Base-by-base conservation (phyloP, 331 rosid species). In the Saraca asoca region DNA sequence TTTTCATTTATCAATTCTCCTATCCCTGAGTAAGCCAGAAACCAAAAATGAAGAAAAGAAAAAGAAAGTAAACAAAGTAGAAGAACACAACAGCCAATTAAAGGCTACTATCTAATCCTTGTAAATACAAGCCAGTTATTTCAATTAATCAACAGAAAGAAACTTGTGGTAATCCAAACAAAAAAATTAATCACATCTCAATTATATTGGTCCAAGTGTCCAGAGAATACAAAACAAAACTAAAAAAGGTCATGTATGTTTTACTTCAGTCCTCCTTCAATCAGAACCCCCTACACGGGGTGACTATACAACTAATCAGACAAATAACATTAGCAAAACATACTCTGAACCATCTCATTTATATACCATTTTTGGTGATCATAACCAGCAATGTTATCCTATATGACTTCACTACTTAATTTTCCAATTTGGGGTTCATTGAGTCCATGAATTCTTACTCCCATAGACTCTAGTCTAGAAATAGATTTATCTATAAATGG, bases 351-450 rank as follows among this genome's bases (percentile, higher is more conserved):
- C 17, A 39, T 31, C 16, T 44, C 16, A 61, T 56, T 46, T 43
- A 73, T 85, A 60, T 74, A 92, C 98, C 96, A 66, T 46, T 92
- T 92, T 62, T 92, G 98, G 62, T 78, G 79, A 68, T 85, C 91
- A 78, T 92, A 92, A 46, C 98, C 98, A n/a, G 96, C 98, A 68
- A 89, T 85, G 83, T 77, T 82, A 68, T 85, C 96, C 98, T 96
- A 92, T 34, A 87, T 82, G 66, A 92, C 68, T 72, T 80, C 88
- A 61, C 66, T 69, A 50, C 58, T 82, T 37, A 83, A 37, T 48
- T 75, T 63, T 69, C 73, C 67, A 14, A 14, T 7, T 38, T 3
- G 64, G 42, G 89, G 75, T 77, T 85, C 83, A 34, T 82, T 68
- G 69, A 87, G 79, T 66, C 95, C 95, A 72, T 87, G 85, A 42